Evolutionary conservation across 169 alveolate genomes (phyloP), one percentile per base, ranked within the genome.

Genomic region (Plasmodium adleri): DNA sequence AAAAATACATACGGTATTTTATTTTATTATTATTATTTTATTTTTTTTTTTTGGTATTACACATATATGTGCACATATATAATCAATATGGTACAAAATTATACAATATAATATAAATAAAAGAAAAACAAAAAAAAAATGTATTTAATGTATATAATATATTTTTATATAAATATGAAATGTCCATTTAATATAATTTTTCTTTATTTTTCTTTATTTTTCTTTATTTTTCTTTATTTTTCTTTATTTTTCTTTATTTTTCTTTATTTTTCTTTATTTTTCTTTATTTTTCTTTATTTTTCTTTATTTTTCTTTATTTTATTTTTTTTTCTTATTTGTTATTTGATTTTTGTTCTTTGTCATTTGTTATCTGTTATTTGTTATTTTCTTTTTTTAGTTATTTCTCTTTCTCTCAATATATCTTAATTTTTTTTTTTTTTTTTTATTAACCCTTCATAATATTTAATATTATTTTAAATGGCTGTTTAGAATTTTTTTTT

Each of bases 11-110:
- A 63, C 56, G 47, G 47, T 39, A 39, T 39, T 39, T 39, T 39
- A 39, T 39, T 39, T 39, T 39, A 39, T 39, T 39, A 39, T 39
- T 39, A 39, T 39, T 39, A 39, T 39, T 32, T 32, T 28, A 1
- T 28, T 28, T 39, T 39, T 39, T 5, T 39, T 39, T 39, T 39
- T 64, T 74, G n/a, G 32, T 66, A 45, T 54, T 50, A 76, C 70
- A 76, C 66, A n/a, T 49, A 10, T 66, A 63, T 62, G 88, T 56
- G 50, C 67, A 76, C 52, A 54, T 22, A 71, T 63, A 58, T 32
- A 60, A 56, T 49, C 64, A 56, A 8, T 39, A 39, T 39, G 47
- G 10, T 39, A 39, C 47, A 39, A 39, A 39, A 39, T 39, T 0
- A 39, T 39, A 39, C 5, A 39, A 32, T 32, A 32, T 5, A 5